These are phyloP conservation scores for Kandelia obovata DNA, from an alignment of 345 rosid genomes.

Conservation along the genomic window DNA sequence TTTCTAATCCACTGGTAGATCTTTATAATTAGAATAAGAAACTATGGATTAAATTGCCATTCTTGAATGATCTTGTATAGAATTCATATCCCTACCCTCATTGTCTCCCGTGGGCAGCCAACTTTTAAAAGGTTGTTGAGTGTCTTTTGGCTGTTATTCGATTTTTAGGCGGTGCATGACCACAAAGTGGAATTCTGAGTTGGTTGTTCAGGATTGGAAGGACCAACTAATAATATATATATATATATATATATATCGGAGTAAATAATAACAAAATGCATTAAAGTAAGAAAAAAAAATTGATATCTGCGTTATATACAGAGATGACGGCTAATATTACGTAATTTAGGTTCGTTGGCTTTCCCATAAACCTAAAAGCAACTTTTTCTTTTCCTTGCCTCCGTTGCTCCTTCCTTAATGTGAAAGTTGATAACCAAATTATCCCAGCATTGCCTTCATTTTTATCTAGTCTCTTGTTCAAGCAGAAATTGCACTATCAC, in stretches of 20 bases:
- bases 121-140: constrained; percentile 32
- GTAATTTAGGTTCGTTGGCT: too few relatives aligned
- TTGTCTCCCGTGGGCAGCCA: constrained; percentile 25
- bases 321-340: too few relatives aligned
- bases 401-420: too few relatives aligned
- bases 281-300: background rate
- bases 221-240: background rate
- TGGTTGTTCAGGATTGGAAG: constrained; percentile 28
- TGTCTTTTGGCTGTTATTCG: constrained; percentile 21
- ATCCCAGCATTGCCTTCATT: too few relatives aligned
- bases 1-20: constrained; percentile 9
- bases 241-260: too few relatives aligned
- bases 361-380: too few relatives aligned
- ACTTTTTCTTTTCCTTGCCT: too few relatives aligned
- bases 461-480: too few relatives aligned
- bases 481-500: too few relatives aligned
- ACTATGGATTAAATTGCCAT: constrained; percentile 6
- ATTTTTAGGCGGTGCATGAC: background rate
- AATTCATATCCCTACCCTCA: constrained; percentile 20
- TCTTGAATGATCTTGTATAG: background rate
- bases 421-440: too few relatives aligned
- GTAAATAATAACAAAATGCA: too few relatives aligned
- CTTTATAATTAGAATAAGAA: constrained; percentile 23
- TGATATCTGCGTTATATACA: background rate
- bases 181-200: constrained; percentile 49